A percentile compares a stretch with the other conserved stretches of the same genome.
Conservation (phyloP, 805 yeast genomes). For the Clavispora santaluciae region DNA sequence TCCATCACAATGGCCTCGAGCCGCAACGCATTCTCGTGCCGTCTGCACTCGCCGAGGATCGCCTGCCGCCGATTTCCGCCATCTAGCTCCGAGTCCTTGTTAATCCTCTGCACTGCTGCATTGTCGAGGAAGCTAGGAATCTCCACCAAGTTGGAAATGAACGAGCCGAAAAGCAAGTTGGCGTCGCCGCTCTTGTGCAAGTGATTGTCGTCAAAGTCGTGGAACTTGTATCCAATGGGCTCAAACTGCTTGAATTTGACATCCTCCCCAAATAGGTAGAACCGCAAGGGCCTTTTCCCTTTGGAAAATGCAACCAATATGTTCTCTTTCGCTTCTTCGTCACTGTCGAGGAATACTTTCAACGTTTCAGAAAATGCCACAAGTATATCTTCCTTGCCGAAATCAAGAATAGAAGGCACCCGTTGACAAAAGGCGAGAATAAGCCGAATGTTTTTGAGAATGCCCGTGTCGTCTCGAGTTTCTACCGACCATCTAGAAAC, state of each 20-base stretch:
- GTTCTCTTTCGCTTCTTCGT: conserved; percentile 6
- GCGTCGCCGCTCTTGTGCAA: conserved; percentile 28
- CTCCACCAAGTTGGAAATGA: conserved; percentile 7
- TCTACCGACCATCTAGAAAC: background rate
- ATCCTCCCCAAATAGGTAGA: conserved; percentile 55
- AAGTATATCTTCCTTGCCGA: conserved; percentile 1
- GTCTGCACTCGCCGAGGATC: conserved; percentile 6
- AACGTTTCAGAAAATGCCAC: conserved; percentile 6
- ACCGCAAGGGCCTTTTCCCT: conserved; percentile 38
- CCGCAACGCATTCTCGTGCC: conserved; percentile 27
- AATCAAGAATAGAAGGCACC: background rate
- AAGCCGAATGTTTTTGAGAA: conserved; percentile 10
- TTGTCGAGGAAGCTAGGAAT: conserved; percentile 22
- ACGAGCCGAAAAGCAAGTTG: conserved; percentile 20
- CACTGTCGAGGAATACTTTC: conserved; percentile 6
- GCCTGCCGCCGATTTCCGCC: conserved; percentile 4
- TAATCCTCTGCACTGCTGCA: conserved; percentile 12
- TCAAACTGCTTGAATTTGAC: conserved; percentile 55
- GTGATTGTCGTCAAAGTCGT: conserved; percentile 57
- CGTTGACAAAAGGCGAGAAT: conserved; percentile 13
- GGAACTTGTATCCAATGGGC: conserved; percentile 48
- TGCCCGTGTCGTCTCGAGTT: conserved; percentile 3
- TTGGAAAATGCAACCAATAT: conserved; percentile 7
- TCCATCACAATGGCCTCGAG: conserved; percentile 22
- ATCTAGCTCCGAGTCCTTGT: conserved; percentile 11